phyloP scores from a whole-genome alignment of 371 early-diverging fungal genomes.

The Entomophthora muscae region DNA sequence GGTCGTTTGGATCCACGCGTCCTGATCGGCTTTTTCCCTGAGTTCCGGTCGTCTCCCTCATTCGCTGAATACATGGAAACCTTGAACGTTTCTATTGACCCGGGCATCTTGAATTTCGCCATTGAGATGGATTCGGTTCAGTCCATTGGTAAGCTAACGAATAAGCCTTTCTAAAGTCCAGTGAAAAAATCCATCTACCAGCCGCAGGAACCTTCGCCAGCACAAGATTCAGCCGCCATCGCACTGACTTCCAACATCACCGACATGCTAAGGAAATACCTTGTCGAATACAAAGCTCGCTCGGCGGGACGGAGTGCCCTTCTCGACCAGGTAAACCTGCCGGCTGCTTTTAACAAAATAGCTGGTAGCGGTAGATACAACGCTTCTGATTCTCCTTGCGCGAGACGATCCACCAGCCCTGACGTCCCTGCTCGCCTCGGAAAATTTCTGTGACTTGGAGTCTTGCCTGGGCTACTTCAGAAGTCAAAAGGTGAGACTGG shows the following conservation, averaged over 20 bases:
- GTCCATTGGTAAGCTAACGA: background rate
- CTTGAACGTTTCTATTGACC: background rate
- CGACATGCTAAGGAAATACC: background rate
- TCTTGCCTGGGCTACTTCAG: background rate
- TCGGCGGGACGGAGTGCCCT: background rate
- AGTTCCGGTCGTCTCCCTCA: constrained; percentile 11
- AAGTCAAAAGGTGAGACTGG: background rate
- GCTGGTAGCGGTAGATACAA: background rate
- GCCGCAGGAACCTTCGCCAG: background rate
- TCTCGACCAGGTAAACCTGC: background rate
- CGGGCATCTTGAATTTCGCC: background rate
- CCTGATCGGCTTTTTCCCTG: constrained; percentile 36
- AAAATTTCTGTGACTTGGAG: background rate
- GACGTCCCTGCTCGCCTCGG: background rate
- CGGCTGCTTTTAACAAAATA: background rate
- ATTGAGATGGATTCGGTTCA: background rate
- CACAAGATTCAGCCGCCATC: background rate
- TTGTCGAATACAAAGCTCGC: background rate
- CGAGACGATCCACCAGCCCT: background rate
- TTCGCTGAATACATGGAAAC: background rate
- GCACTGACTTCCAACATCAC: background rate
- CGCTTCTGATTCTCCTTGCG: background rate
- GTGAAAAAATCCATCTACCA: background rate
- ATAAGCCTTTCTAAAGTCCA: background rate
- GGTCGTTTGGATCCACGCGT: constrained; percentile 44